A percentile compares a stretch with the other conserved stretches of the same genome.
These are phyloP conservation scores for Mycocentrospora acerina DNA, from an alignment of 2,329 filamentous ascomycete genomes.

Conservation along the genomic window DNA sequence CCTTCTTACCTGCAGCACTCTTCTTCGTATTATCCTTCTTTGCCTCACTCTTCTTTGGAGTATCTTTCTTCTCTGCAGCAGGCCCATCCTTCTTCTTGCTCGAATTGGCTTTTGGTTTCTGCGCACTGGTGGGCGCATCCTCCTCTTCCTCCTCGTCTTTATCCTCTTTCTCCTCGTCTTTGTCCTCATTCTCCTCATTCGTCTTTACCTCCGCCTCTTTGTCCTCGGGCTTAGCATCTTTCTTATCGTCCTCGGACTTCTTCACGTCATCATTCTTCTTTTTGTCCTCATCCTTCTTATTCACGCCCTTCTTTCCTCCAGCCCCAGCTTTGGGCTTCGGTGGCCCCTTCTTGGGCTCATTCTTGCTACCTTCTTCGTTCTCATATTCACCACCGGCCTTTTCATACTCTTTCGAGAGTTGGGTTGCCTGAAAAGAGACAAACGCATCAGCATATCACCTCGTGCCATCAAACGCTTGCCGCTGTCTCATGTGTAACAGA, in stretches of 20 bases:
- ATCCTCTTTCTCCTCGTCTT: constrained; percentile 15
- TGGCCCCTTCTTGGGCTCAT: constrained; percentile 47
- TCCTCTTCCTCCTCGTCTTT: constrained; percentile 15
- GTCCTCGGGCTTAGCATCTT: no score
- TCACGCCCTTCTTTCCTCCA: constrained; percentile 20
- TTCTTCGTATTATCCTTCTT: constrained; percentile 7
- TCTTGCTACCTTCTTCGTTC: constrained; percentile 46
- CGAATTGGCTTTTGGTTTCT: constrained; percentile 25
- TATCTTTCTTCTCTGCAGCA: constrained; percentile 22
- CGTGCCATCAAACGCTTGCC: no score
- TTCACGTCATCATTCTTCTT: constrained; percentile 21
- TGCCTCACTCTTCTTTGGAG: constrained; percentile 13
- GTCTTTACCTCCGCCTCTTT: constrained; percentile 27
- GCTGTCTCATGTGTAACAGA: background rate
- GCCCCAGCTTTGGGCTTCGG: constrained; percentile 39
- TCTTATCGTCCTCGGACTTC: constrained; percentile 13
- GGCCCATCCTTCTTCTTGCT: constrained; percentile 18
- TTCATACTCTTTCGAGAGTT: constrained; percentile 49
- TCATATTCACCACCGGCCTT: constrained; percentile 44
- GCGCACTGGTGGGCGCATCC: constrained; percentile 17
- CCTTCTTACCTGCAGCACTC: constrained; percentile 11
- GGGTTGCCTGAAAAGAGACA: constrained; percentile 33
- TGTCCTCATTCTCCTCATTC: constrained; percentile 15
- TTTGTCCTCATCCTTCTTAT: constrained; percentile 15
- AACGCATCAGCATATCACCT: no score